These are phyloP conservation scores for Viridothelium virens DNA, from an alignment of 495 filamentous ascomycete species.

Conservation along the genomic window DNA sequence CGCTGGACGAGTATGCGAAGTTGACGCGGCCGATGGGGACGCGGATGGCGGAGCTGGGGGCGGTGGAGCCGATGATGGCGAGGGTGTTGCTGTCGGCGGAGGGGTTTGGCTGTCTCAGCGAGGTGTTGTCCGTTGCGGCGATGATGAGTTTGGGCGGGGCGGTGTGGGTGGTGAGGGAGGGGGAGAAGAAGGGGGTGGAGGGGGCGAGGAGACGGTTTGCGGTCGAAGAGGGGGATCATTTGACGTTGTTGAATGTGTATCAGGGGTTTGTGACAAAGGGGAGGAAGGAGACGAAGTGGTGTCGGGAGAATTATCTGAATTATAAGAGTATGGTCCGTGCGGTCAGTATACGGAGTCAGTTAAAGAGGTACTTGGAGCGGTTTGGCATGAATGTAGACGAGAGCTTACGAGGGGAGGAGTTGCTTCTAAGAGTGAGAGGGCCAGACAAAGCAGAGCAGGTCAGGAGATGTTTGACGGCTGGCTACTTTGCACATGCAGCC, in stretches of 20 bases:
- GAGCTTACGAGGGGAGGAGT: slow-evolving; percentile 27
- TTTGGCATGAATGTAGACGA: slow-evolving; percentile 71
- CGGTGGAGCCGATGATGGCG: slow-evolving; percentile 93
- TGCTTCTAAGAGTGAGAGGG: slow-evolving; percentile 27
- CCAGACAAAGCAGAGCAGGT: slow-evolving; percentile 60
- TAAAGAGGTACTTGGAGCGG: slow-evolving; percentile 79
- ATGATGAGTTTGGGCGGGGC: slow-evolving; percentile 84
- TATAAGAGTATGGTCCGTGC: slow-evolving; percentile 75
- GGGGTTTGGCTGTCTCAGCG: slow-evolving; percentile 68
- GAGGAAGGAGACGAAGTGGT: slow-evolving; percentile 79
- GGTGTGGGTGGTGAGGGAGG: slow-evolving; percentile 67
- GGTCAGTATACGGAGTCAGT: slow-evolving; percentile 76
- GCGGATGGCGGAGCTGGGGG: slow-evolving; percentile 82
- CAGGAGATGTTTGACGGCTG: slow-evolving; percentile 75
- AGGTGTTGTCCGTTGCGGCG: slow-evolving; percentile 85
- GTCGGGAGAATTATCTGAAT: slow-evolving; percentile 77
- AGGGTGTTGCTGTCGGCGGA: slow-evolving; percentile 78
- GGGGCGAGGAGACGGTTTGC: slow-evolving; percentile 74
- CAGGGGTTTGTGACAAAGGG: slow-evolving; percentile 81
- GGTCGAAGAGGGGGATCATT: slow-evolving; percentile 88
- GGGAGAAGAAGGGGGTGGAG: slow-evolving; percentile 64
- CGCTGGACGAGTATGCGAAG: slow-evolving; percentile 83
- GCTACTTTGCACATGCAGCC: slow-evolving; percentile 93
- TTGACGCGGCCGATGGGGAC: slow-evolving; percentile 79
- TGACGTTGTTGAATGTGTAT: slow-evolving; percentile 91